phyloP scores from a whole-genome alignment of 805 yeast genomes.

The Wickerhamiella azymoides region DNA sequence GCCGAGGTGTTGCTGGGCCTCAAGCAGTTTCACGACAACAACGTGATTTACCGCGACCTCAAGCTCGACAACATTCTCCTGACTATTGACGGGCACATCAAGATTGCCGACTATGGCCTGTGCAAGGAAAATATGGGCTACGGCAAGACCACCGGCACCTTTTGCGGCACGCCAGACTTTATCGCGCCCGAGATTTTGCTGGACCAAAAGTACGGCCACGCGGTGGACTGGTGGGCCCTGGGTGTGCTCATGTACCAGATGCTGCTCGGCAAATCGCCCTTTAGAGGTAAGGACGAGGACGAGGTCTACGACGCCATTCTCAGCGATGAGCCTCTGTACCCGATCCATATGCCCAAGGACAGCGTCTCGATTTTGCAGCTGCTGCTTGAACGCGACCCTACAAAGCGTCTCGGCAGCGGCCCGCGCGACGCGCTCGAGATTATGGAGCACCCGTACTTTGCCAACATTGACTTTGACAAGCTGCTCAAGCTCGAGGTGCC shows the following conservation, averaged over 20 bases:
- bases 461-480: conserved; percentile 81
- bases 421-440: conserved; percentile 83
- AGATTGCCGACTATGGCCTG: conserved; percentile 92
- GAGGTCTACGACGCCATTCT: conserved; percentile 94
- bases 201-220: conserved; percentile 82
- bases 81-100: conserved; percentile 84
- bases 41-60: conserved; percentile 91
- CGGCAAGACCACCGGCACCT: conserved; percentile 57
- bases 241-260: conserved; percentile 93
- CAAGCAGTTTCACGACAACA: conserved; percentile 88
- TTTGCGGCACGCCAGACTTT: conserved; percentile 76
- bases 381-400: conserved; percentile 78
- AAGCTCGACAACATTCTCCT: conserved; percentile 87
- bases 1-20: conserved; percentile 88
- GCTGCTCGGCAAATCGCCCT: conserved; percentile 93
- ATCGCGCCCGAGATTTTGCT: conserved; percentile 98
- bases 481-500: conserved; percentile 53
- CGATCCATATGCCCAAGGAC: conserved; percentile 93
- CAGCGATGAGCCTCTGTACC: conserved; percentile 92
- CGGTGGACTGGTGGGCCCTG: conserved; percentile 99
- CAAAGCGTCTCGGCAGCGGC: conserved; percentile 70
- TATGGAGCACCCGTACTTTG: conserved; percentile 90
- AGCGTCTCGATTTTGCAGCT: conserved; percentile 90
- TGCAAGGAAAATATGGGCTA: conserved; percentile 89
- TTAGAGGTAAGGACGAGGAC: conserved; percentile 93